These are phyloP conservation scores for Ambrosiella beaveri DNA, from an alignment of 2,329 filamentous ascomycete genomes.

Conservation along the genomic window DNA sequence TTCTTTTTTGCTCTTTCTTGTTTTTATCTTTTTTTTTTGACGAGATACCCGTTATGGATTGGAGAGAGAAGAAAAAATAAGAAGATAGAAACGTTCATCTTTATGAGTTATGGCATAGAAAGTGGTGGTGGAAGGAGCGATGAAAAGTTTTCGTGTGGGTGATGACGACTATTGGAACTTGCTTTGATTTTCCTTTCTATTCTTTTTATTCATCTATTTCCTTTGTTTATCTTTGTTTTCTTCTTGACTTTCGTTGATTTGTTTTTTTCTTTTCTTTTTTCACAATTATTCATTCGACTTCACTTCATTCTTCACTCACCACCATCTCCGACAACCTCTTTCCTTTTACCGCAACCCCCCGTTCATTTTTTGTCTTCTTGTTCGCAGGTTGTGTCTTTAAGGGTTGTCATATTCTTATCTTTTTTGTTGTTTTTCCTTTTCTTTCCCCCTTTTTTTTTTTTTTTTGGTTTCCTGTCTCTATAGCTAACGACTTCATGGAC, in stretches of 20 bases:
- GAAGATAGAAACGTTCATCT: not conserved
- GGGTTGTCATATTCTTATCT: not conserved
- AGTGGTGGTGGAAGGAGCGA: not conserved
- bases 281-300: not conserved
- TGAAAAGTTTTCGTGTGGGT: not conserved
- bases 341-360: not conserved
- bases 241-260: not conserved
- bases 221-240: not conserved
- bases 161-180: not conserved
- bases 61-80: not conserved
- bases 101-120: not conserved
- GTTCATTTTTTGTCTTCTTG: not conserved
- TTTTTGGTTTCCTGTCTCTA: not conserved
- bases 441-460: not conserved
- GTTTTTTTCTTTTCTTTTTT: not conserved
- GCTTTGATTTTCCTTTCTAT: not conserved
- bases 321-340: not conserved
- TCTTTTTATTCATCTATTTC: not conserved
- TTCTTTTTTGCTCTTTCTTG: conserved; percentile 4
- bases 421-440: not conserved
- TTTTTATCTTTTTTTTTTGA: conserved; percentile 3
- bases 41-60: not conserved
- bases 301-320: not conserved
- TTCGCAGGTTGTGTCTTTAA: not conserved
- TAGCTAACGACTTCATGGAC: not conserved